phyloP scores from a whole-genome alignment of 352 stramenopile species.

The Pilasporangium apinafurcum region DNA sequence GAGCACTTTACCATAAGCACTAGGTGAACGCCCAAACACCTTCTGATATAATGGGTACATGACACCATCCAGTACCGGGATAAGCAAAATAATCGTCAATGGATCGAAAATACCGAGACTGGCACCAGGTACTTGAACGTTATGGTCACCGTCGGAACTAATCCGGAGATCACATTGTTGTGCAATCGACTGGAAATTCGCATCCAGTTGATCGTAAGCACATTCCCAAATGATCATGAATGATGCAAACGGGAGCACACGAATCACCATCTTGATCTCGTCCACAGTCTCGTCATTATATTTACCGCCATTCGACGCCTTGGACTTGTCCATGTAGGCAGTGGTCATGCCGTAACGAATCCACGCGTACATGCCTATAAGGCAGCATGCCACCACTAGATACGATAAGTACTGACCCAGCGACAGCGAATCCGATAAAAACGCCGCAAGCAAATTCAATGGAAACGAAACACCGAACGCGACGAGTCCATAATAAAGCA shows the following conservation, averaged over 20 bases:
- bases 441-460: conserved; percentile 72
- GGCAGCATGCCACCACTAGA: conserved; percentile 51
- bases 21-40: conserved; percentile 47
- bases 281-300: conserved; percentile 81
- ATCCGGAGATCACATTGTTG: conserved; percentile 79
- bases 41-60: conserved; percentile 66
- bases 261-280: conserved; percentile 83
- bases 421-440: conserved; percentile 42
- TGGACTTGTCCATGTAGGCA: conserved; percentile 82
- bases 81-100: conserved; percentile 76
- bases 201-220: conserved; percentile 81
- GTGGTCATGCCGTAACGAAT: conserved; percentile 78
- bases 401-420: conserved; percentile 73
- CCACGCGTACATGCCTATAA: conserved; percentile 80
- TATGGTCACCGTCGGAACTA: conserved; percentile 21
- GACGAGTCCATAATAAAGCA: conserved; percentile 74
- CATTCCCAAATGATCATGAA: conserved; percentile 90
- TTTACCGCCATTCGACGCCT: conserved; percentile 69
- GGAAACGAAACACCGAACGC: conserved; percentile 56
- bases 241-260: conserved; percentile 79
- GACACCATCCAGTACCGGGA: conserved; percentile 64
- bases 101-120: conserved; percentile 85
- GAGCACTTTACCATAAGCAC: conserved; percentile 76
- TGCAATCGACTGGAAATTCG: conserved; percentile 84
- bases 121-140: conserved; percentile 61